These are phyloP conservation scores for Alternaria burnsii DNA, from an alignment of 2,329 filamentous ascomycete species.

Conservation along the genomic window DNA sequence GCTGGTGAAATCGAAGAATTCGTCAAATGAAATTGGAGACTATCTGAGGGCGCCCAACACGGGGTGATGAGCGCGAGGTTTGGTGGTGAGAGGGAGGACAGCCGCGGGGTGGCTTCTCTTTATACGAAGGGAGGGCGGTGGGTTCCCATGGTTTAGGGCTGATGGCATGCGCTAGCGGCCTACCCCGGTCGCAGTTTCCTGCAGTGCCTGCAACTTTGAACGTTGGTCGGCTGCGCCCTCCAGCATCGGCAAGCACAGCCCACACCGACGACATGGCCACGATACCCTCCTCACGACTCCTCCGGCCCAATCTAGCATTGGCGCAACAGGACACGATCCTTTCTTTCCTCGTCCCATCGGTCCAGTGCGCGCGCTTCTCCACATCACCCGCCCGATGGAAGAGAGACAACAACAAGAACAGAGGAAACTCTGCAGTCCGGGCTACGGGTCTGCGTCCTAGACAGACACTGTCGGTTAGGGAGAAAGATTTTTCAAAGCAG, in stretches of 20 bases:
- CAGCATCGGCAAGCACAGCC: constrained; percentile 25
- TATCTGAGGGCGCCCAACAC: constrained; percentile 45
- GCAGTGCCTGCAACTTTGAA: constrained; percentile 31
- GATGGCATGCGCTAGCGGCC: constrained; percentile 13
- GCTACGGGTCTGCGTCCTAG: constrained; percentile 72
- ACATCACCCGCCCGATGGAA: constrained; percentile 60
- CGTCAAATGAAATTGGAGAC: constrained; percentile 50
- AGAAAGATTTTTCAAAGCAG: constrained; percentile 59
- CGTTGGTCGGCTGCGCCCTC: constrained; percentile 7
- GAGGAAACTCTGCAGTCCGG: constrained; percentile 83
- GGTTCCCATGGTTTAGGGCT: constrained; percentile 5
- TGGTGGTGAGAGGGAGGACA: constrained; percentile 31
- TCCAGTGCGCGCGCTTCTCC: constrained; percentile 56
- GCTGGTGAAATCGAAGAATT: constrained; percentile 48
- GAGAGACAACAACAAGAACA: constrained; percentile 79
- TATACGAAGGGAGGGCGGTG: constrained; percentile 22
- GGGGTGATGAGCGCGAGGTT: constrained; percentile 45
- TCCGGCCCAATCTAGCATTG: constrained; percentile 33
- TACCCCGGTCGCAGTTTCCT: constrained; percentile 22
- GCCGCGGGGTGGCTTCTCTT: constrained; percentile 28
- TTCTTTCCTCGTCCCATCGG: constrained; percentile 38
- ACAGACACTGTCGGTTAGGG: constrained; percentile 76
- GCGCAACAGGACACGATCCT: constrained; percentile 31
- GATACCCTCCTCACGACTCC: constrained; percentile 36
- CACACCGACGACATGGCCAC: constrained; percentile 36